phyloP scores from a whole-genome alignment of 2,329 filamentous ascomycete genomes.

The Xylaria multiplex region DNA sequence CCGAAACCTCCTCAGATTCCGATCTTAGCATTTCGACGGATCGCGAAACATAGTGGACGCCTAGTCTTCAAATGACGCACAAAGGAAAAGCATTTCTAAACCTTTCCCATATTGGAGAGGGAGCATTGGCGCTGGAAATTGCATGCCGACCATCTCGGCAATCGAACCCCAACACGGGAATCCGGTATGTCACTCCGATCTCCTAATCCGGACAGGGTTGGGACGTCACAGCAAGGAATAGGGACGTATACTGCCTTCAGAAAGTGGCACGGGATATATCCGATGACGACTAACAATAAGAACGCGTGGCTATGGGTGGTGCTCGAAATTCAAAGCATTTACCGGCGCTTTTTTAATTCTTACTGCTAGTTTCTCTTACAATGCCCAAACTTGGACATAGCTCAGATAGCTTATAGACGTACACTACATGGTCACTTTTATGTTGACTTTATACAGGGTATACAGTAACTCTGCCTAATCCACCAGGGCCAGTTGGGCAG shows the following conservation, averaged over 20 bases:
- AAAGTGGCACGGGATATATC: conserved; percentile 12
- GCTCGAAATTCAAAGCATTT: conserved; percentile 4
- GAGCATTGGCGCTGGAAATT: conserved; percentile 7
- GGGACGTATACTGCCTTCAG: neutral
- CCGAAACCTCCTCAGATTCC: conserved; percentile 24
- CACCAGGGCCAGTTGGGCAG: conserved; percentile 11
- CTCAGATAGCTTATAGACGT: conserved; percentile 1
- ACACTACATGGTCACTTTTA: conserved; percentile 18
- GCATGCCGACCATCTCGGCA: conserved; percentile 18
- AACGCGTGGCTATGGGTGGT: conserved; percentile 1
- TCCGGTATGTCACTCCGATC: conserved; percentile 27
- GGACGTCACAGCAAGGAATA: conserved; percentile 4
- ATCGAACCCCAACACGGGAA: conserved; percentile 20
- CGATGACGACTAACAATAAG: conserved; percentile 15
- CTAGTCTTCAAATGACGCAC: neutral
- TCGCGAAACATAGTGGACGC: neutral
- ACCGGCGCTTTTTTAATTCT: neutral
- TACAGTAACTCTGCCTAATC: neutral
- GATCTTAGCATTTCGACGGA: conserved; percentile 19
- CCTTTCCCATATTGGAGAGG: neutral
- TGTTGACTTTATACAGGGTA: conserved; percentile 10
- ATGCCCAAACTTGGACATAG: neutral
- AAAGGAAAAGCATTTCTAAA: neutral
- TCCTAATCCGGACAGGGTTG: conserved; percentile 25
- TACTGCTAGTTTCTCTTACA: conserved; percentile 1